Evolutionary conservation across 2,329 filamentous ascomycete genomes (phyloP).

Genomic region (Chaetomium olivaceum): DNA sequence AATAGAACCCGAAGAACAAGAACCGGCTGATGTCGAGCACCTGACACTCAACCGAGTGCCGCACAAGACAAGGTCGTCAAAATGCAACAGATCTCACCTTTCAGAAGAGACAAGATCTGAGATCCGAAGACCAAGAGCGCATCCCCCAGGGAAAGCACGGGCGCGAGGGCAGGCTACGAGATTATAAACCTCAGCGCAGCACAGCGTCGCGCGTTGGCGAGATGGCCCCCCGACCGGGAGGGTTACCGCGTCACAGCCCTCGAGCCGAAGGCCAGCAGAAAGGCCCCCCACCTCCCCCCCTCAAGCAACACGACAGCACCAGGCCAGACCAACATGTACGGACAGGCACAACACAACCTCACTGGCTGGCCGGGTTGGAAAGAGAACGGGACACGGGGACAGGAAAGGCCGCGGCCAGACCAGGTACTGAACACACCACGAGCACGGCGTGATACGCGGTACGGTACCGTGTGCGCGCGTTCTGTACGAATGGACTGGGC

Average conservation of each 20-base stretch:
- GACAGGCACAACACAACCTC: neutral
- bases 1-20: slow-evolving; percentile 3
- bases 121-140: neutral
- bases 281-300: neutral
- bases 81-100: slow-evolving; percentile 17
- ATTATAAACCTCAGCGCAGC: slow-evolving; percentile 19
- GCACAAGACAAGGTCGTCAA: slow-evolving; percentile 7
- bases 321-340: neutral
- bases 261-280: neutral
- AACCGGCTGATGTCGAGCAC: slow-evolving; percentile 10
- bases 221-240: neutral
- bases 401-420: neutral
- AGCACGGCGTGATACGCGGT: neutral
- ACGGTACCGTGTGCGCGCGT: neutral
- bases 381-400: neutral
- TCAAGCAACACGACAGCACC: neutral
- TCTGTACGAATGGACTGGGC: neutral
- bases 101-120: slow-evolving; percentile 9
- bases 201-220: neutral
- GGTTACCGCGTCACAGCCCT: neutral
- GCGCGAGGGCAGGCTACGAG: slow-evolving; percentile 10
- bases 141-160: slow-evolving; percentile 15
- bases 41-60: neutral
- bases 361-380: neutral
- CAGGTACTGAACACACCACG: neutral